Base-by-base conservation (phyloP, 108 stramenopile genomes). In the Bacterosira constricta region DNA sequence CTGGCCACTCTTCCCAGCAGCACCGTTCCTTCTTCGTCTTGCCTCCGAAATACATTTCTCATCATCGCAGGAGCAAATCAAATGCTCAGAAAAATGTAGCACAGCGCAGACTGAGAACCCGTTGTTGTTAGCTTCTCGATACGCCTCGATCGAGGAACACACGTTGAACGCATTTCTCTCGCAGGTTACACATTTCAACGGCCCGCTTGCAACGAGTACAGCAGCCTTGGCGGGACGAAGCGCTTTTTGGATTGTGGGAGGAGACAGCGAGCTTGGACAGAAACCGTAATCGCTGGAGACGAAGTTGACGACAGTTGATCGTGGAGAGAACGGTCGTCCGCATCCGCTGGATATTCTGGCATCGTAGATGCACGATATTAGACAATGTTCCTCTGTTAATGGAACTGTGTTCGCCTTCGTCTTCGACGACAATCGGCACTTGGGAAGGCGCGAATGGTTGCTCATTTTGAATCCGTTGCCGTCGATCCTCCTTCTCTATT, bases 291-390 rank as follows among this genome's bases (percentile, higher is more conserved):
- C 20, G 4, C 35, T 56, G 20, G 55, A 56, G 32, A 6, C 20
- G 6, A 56, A 34, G 36, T 56, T 56, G 17, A 56, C 17, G 9
- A 56, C 55, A 1, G 55, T n/a, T 20, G 55, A 18, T 56, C 29
- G 35, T 37, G 0, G 17, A 18, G 18, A 0, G 34, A 6, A 6
- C 20, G 35, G 55, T 4, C 27, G 15, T 1, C 55, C 55, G n/a
- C n/a, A n/a, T 56, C 55, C 55, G 55, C 29, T 56, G 36, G 20
- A 32, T 37, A 56, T 32, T 56, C 35, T 32, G 30, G 55, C 18
- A 20, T 3, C 8, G 55, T 56, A 56, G 35, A 56, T 20, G 29
- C 55, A 56, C 34, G 55, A 56, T 15, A 29, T 56, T 2, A 36
- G 32, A 1, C 13, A 34, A 18, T 38, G 55, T 34, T 56, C 34